Conservation (phyloP, 169 alveolate genomes). For the Eimeria acervulina region DNA sequence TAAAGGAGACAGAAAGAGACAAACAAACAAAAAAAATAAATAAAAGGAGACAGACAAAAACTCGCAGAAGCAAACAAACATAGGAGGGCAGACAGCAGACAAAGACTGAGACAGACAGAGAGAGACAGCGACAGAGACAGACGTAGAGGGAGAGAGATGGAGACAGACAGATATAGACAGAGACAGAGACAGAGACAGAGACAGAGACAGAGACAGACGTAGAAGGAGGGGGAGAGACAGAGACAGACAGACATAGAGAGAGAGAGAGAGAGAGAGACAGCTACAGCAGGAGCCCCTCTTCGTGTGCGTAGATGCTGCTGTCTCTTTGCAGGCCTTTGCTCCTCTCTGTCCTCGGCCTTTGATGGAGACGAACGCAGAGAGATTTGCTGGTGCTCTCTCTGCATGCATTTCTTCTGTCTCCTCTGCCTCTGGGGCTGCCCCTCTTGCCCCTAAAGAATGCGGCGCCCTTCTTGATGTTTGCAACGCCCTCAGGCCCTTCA, state of each 20-base stretch:
- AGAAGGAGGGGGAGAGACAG: not conserved
- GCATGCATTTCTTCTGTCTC: not conserved
- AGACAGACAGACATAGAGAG: slow-evolving; percentile 17
- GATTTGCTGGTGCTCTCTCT: not conserved
- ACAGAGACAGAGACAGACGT: not conserved
- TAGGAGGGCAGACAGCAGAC: not conserved
- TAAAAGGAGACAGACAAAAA: not conserved
- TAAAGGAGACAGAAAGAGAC: not conserved
- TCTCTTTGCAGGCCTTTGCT: not conserved
- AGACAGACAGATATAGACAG: not conserved
- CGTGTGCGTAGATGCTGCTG: not conserved
- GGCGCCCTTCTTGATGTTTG: not conserved
- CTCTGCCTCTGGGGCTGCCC: not conserved
- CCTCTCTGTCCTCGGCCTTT: not conserved
- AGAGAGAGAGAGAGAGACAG: not conserved
- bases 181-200: not conserved
- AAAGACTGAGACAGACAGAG: not conserved
- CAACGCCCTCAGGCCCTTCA: slow-evolving; percentile 13
- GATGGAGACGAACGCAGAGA: not conserved
- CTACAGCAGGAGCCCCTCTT: too few species aligned
- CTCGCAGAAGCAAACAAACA: not conserved
- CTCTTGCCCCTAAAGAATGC: not conserved
- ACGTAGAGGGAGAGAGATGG: not conserved
- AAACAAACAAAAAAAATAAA: not conserved
- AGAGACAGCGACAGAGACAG: not conserved